Base-by-base conservation (phyloP, 2,329 filamentous ascomycete species). In the Pseudocercospora cruenta region DNA sequence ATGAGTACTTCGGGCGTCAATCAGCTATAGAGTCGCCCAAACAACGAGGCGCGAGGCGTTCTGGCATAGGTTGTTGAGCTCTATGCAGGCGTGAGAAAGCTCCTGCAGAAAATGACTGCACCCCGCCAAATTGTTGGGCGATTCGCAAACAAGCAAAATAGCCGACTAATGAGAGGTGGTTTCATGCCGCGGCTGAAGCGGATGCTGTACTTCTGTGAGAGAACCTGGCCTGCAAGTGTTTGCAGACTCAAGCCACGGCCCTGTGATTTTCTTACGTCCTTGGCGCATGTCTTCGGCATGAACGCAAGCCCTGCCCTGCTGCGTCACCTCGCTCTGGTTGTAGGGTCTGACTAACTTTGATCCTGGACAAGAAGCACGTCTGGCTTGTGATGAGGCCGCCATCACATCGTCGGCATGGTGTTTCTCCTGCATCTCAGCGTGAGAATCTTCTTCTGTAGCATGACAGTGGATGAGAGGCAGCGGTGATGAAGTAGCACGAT, bases 181-280 rank as follows among this genome's bases (percentile, higher is more conserved):
- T 26, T 53, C 49, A 53, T 53, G 49, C 55, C 61, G 53, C 61
- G 61, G 53, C 61, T 63, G 61, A 63, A 51, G 61, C 61, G 61
- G 22, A 64, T 59, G 53, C 45, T 53, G 62, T 64, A 31, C 54
- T 57, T n/a, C 51, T 54, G 33, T 14, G 14, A n/a, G 55, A 31
- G 47, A 54, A 62, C 28, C 60, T 33, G 60, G 60, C 49, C 31
- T 5, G 49, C 60, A 19, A 58, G n/a, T 47, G 58, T 60, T 60
- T 47, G 58, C 43, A 49, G 21, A 26, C 39, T 43, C 58, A 26
- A 60, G 49, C 31, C 53, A 43, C 49, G 49, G 61, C 61, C 61
- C 61, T 63, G 51, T 47, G 36, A 51, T 60, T 57, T 28, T 33
- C 51, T 49, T 21, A 39, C 53, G 51, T 22, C 22, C 61, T 53